Base-by-base conservation (phyloP, 768 basidiomycete species). In the Boletus rex-veris region DNA sequence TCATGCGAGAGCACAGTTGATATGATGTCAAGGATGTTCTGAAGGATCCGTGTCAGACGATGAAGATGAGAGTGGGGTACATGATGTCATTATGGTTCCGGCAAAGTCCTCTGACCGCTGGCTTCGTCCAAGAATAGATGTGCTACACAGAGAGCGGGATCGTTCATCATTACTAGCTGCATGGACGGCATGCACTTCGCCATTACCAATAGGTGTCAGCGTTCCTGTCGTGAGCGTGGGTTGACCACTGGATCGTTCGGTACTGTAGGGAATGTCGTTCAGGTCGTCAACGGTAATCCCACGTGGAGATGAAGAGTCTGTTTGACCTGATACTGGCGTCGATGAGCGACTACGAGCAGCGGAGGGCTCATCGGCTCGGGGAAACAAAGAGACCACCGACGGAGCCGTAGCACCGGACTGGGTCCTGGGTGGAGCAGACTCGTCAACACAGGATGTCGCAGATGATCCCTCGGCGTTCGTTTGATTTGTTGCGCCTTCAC, bases 401-500 rank as follows among this genome's bases (percentile, higher is more conserved):
- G 55, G 41, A 52, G 53, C 37, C 11, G 48, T 37, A 36, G 45
- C 45, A 46, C 37, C 21, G 11, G 52, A 35, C 45, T 55, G 60
- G 36, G 47, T 31, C 19, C 48, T 45, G 24, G 53, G 18, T 3
- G 45, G 33, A 35, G 56, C 30, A 43, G 56, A 37, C 38, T 52
- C 53, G 38, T 53, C 59, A 14, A 18, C 33, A 3, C 43, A 14
- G 9, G 55, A 38, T 39, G 58, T 50, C 18, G 39, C 26, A 31
- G 57, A 40, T 16, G 56, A 45, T 26, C 63, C 67, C 36, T 62
- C 63, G 30, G 64, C 64, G 31, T 70, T 68, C 50, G 70, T 75
- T 54, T 72, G 72, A 5, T 71, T 71, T 33, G 67, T 70, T 40
- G 68, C 71, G 30, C 70, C 74, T 41, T 76, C 76, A 46, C 75